Evolutionary conservation across 352 stramenopile genomes (phyloP).

Genomic region (Pythium sp.): DNA sequence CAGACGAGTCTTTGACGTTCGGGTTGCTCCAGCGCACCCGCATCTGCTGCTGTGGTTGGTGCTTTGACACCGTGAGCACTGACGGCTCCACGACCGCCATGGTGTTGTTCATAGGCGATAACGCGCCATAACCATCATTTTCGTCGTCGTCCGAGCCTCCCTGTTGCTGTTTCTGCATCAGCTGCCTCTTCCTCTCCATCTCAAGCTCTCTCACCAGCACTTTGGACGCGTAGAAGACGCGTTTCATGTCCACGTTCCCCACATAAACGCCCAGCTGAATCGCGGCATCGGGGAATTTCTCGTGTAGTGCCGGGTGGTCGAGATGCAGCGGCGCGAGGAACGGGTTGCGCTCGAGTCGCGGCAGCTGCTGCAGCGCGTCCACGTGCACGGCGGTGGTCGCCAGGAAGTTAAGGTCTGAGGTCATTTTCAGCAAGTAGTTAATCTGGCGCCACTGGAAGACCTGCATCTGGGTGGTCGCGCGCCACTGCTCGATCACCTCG

Average conservation of each 20-base stretch:
- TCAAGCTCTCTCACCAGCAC: slow-evolving; percentile 45
- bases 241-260: slow-evolving; percentile 53
- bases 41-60: slow-evolving; percentile 11
- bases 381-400: slow-evolving; percentile 24
- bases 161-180: neutral
- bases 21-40: slow-evolving; percentile 47
- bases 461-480: slow-evolving; percentile 21
- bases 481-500: slow-evolving; percentile 67
- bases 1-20: slow-evolving; percentile 14
- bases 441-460: slow-evolving; percentile 73
- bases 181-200: slow-evolving; percentile 13
- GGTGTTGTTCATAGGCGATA: neutral
- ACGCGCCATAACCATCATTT: neutral
- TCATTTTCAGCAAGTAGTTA: slow-evolving; percentile 85
- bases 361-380: slow-evolving; percentile 40
- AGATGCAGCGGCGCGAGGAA: slow-evolving; percentile 58
- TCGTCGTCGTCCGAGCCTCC: slow-evolving; percentile 2
- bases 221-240: slow-evolving; percentile 52
- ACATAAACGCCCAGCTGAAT: slow-evolving; percentile 38
- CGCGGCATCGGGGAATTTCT: slow-evolving; percentile 23
- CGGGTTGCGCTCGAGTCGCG: slow-evolving; percentile 58
- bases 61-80: slow-evolving; percentile 15
- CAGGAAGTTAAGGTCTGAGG: slow-evolving; percentile 58
- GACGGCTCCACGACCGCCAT: slow-evolving; percentile 5
- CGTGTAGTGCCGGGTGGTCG: slow-evolving; percentile 47